Evolutionary conservation across 2,329 filamentous ascomycete species (phyloP), one percentile per base, ranked within the genome.

Genomic region (Lachnum nothofagi): DNA sequence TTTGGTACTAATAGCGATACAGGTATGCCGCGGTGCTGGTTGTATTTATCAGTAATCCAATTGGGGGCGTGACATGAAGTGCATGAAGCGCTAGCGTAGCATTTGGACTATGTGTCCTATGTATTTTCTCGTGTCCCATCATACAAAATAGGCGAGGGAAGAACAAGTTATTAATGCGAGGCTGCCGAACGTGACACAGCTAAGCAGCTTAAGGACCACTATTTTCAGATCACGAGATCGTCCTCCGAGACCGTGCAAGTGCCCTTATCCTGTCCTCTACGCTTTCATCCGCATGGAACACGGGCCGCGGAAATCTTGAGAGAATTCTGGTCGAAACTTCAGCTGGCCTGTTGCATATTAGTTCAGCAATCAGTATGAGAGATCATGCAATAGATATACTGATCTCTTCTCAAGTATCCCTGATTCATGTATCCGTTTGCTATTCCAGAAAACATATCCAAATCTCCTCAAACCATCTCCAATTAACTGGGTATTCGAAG

Each of bases 391-490:
- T 40, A 19, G 37, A 14, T 40, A 10, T 5, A 19, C 37, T 22
- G 45, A 49, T 19, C 12, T 25, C 5, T 39, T 17, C 4, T 35
- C 23, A 6, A 44, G 33, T 8, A 37, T 19, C 17, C n/a, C 41
- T 1, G 20, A 39, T 2, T 19, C 12, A 4, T 24, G 5, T 16
- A 44, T 6, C 40, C 41, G 3, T n/a, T 10, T 9, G 34, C 41
- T 24, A 23, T 44, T 19, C 35, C 47, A 39, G 24, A 39, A 35
- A 2, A 47, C 44, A 17, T 47, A 47, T 10, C 44, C 44, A 34
- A 47, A 42, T 9, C 44, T 22, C 16, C 37, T 5, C 35, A 42
- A 34, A 1, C 44, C 34, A 20, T 33, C 24, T 47, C 35, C 44
- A n/a, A n/a, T n/a, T n/a, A 16, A 40, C 16, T 9, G 5, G 8